phyloP scores from a whole-genome alignment of 371 early-diverging fungal genomes.

The Mucor velutinosus region DNA sequence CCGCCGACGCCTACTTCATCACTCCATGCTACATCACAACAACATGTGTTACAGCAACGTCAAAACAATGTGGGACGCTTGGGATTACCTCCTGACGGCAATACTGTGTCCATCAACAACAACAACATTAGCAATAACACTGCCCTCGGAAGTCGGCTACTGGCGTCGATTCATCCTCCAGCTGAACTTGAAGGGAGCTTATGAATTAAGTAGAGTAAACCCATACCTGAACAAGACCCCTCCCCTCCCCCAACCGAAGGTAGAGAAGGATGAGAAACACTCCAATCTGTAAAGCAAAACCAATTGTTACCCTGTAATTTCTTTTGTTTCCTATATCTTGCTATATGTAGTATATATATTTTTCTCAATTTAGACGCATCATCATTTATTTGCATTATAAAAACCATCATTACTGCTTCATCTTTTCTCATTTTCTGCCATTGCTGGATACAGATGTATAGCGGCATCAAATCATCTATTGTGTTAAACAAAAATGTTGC shows the following conservation, averaged over 20 bases:
- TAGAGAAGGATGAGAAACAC: background rate
- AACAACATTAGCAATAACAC: background rate
- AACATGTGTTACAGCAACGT: slow-evolving; percentile 6
- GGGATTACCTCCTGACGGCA: background rate
- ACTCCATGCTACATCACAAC: background rate
- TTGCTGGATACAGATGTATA: background rate
- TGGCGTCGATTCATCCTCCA: slow-evolving; percentile 11
- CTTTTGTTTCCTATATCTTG: background rate
- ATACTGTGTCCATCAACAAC: background rate
- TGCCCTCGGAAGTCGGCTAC: background rate
- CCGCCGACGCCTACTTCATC: background rate
- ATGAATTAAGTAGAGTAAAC: background rate
- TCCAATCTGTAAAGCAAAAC: no score
- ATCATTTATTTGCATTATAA: background rate
- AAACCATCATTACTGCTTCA: background rate
- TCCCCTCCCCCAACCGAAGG: background rate
- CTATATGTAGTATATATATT: background rate
- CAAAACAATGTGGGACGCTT: slow-evolving; percentile 7
- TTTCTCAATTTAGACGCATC: background rate
- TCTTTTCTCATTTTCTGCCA: background rate
- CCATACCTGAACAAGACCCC: background rate
- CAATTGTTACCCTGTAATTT: background rate
- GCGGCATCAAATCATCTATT: no score
- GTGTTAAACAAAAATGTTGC: no score
- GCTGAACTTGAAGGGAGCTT: slow-evolving; percentile 11